phyloP scores from a whole-genome alignment of 2,329 filamentous ascomycete species.

The Didymella keratinophila region DNA sequence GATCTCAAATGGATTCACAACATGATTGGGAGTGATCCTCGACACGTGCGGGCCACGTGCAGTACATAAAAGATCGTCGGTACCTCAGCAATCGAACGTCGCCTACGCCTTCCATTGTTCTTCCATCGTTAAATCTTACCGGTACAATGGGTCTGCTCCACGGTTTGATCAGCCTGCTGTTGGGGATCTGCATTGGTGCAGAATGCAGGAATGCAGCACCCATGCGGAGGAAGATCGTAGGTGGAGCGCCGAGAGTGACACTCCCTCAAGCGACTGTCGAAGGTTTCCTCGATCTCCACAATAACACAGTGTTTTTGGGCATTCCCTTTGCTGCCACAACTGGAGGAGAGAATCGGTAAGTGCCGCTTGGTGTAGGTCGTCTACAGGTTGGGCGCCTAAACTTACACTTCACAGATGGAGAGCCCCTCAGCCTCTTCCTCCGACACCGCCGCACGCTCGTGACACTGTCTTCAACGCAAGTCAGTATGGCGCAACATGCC shows the following conservation, averaged over 20 bases:
- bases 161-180: conserved; percentile 12
- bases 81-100: background rate
- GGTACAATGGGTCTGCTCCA: conserved; percentile 13
- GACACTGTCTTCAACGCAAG: conserved; percentile 27
- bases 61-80: conserved; percentile 14
- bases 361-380: background rate
- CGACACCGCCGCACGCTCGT: conserved; percentile 11
- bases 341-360: conserved; percentile 34
- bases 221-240: conserved; percentile 10
- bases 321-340: conserved; percentile 38
- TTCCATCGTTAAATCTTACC: conserved; percentile 1
- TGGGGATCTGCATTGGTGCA: conserved; percentile 12
- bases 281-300: conserved; percentile 29
- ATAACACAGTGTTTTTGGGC: conserved; percentile 34
- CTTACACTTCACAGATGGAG: conserved; percentile 27
- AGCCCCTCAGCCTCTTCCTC: conserved; percentile 26
- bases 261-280: conserved; percentile 29
- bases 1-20: conserved; percentile 4
- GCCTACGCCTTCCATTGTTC: conserved; percentile 8
- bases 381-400: background rate
- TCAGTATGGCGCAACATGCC: conserved; percentile 35
- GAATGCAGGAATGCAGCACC: conserved; percentile 23
- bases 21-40: conserved; percentile 1
- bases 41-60: conserved; percentile 17
- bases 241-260: conserved; percentile 20